Evolutionary conservation across 495 filamentous ascomycete species (phyloP), one percentile per base, ranked within the genome.

Genomic region (Penicillium canariense): DNA sequence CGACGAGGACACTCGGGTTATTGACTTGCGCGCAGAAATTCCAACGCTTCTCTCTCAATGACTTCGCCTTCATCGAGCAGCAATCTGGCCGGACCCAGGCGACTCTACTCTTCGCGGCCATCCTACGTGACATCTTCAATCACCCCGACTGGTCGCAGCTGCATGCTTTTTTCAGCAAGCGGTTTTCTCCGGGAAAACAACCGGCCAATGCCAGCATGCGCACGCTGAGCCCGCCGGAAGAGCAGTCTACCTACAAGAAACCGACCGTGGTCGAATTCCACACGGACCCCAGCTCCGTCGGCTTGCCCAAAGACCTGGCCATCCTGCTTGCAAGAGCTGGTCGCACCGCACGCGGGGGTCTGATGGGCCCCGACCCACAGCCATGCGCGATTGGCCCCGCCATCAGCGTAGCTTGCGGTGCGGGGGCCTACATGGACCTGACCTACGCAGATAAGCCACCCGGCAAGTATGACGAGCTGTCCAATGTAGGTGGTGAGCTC

Each of bases 131-230:
- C 20, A 48, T 48, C 6, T 48, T 48, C 27, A 26, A 48, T 32
- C 45, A 48, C 27, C 45, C 26, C 17, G 26, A 48, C 18, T 48
- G 45, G 45, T 48, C 45, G 18, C 45, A 48, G 27, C 26, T 48
- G 17, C 11, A 48, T 48, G 0, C 10, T 48, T 48, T 48, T 26
- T 48, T 48, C 45, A 48, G 26, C 45, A 32, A 15, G n/a, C 27
- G 45, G n/a, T 48, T 14, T 20, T 28, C 45, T 5, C 3, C 17
- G 17, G 45, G 25, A 7, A 6, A 43, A 20, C 5, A 26, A 26
- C 20, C 9, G 20, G 22, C 5, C 8, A 20, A 43, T 15, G 18
- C 20, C 12, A 26, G 2, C 20, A 14, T 25, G 10, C 20, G 39
- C 15, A 43, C 39, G 14, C 39, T 43, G 8, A 12, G 4, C 23